Percentiles rank a stretch among this genome's conserved stretches.
Evolutionary conservation across 305 asterid genomes (phyloP).

Genomic region (Petunia hybrid): DNA sequence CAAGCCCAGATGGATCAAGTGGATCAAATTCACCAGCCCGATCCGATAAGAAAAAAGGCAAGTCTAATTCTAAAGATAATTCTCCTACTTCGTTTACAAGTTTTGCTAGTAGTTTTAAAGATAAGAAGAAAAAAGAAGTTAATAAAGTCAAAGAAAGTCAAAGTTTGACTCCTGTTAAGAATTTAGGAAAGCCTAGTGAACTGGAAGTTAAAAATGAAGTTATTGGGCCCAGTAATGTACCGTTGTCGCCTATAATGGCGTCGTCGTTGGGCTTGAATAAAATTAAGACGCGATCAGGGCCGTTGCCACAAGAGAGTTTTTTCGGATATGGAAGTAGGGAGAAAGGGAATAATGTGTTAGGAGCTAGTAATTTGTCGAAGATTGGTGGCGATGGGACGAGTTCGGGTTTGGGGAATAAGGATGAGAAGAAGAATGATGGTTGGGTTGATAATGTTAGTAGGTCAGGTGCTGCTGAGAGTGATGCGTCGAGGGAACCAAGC

Average conservation of each 20-base stretch:
- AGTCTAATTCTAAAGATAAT: conserved; percentile 66
- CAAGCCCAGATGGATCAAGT: conserved; percentile 87
- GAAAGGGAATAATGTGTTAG: conserved; percentile 63
- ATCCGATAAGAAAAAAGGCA: conserved; percentile 82
- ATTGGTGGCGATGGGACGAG: conserved; percentile 51
- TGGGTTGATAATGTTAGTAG: conserved; percentile 60
- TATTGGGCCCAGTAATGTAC: conserved; percentile 41
- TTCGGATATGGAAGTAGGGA: conserved; percentile 80
- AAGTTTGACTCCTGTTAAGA: conserved; percentile 29
- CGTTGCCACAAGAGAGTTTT: conserved; percentile 98
- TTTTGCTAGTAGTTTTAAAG: conserved; percentile 48
- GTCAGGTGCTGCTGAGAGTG: conserved; percentile 79
- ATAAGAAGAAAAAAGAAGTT: conserved; percentile 58
- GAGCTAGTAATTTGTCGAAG: conserved; percentile 87
- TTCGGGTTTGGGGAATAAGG: conserved; percentile 37
- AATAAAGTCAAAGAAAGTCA: conserved; percentile 55
- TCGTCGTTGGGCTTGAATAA: conserved; percentile 96
- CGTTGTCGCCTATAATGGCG: conserved; percentile 94
- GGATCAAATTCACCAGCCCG: conserved; percentile 92
- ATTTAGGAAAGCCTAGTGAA: conserved; percentile 47
- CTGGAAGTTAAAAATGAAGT: conserved; percentile 51
- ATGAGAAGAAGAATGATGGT: conserved; percentile 49
- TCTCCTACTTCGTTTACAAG: conserved; percentile 43
- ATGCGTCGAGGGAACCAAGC: conserved; percentile 74
- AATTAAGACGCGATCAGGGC: conserved; percentile 99